Evolutionary conservation across 176 grass and related monocot genomes (phyloP).

Genomic region (Urochloa ruziziensis): DNA sequence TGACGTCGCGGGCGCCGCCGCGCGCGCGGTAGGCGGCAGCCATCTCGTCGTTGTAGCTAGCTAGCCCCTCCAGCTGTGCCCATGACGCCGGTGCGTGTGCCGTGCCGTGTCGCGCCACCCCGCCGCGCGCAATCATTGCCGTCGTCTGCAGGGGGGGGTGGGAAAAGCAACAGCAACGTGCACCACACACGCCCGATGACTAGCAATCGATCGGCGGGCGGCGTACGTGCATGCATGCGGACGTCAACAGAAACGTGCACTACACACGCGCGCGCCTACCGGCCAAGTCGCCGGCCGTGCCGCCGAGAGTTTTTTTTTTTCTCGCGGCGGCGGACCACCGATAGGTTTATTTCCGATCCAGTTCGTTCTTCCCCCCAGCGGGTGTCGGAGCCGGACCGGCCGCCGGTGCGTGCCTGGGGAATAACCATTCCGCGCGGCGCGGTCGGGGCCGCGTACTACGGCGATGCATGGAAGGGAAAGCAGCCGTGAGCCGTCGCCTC

Average conservation of each 20-base stretch:
- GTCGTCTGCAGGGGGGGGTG: neutral
- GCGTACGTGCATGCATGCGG: neutral
- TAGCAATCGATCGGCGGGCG: no score
- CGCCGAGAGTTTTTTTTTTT: no score
- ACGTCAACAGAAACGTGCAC: neutral
- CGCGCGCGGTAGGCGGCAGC: neutral
- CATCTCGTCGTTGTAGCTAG: neutral
- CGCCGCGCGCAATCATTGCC: neutral
- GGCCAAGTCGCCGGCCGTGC: neutral
- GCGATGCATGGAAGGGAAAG: neutral
- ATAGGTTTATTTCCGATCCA: no score
- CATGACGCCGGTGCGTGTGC: neutral
- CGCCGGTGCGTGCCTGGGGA: no score
- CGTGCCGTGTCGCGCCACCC: conserved; percentile 7
- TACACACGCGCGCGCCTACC: neutral
- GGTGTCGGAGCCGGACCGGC: no score
- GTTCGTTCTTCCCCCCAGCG: no score
- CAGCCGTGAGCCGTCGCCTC: neutral
- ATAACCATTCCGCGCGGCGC: no score
- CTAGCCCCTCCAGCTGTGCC: neutral
- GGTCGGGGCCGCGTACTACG: neutral
- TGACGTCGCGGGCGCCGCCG: neutral
- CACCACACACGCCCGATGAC: neutral
- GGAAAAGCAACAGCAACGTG: neutral
- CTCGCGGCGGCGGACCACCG: no score